phyloP scores from a whole-genome alignment of 1,139 yeast genomes.

The Debaryomyces singareniensis region DNA sequence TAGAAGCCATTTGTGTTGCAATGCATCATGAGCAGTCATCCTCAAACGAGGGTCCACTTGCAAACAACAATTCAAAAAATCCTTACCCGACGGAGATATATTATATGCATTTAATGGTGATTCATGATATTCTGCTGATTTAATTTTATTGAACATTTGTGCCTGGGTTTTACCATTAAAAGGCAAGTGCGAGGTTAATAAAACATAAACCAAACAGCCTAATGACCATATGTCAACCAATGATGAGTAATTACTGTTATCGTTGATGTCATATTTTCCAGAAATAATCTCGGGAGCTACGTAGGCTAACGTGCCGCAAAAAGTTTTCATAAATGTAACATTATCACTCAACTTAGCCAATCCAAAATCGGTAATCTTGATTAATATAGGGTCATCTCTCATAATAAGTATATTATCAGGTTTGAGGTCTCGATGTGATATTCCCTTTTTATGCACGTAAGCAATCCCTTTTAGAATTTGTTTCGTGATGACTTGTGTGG shows the following conservation, averaged over 20 bases:
- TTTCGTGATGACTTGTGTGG: slow-evolving; percentile 75
- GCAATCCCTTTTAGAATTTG: slow-evolving; percentile 81
- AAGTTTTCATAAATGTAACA: slow-evolving; percentile 76
- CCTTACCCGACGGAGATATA: slow-evolving; percentile 58
- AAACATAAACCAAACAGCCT: slow-evolving; percentile 83
- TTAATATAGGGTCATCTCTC: slow-evolving; percentile 82
- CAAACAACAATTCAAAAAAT: slow-evolving; percentile 60
- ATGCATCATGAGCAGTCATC: slow-evolving; percentile 65
- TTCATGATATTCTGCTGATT: slow-evolving; percentile 72
- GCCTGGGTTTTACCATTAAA: slow-evolving; percentile 91
- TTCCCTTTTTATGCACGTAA: slow-evolving; percentile 83
- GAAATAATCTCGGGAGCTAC: slow-evolving; percentile 92
- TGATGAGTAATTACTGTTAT: slow-evolving; percentile 57
- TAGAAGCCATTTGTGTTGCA: slow-evolving; percentile 62
- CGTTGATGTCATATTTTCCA: slow-evolving; percentile 48
- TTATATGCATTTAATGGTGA: slow-evolving; percentile 68
- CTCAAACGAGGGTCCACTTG: slow-evolving; percentile 71
- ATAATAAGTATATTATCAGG: slow-evolving; percentile 89
- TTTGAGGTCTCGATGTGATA: slow-evolving; percentile 88
- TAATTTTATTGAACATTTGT: slow-evolving; percentile 69
- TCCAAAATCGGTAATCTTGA: slow-evolving; percentile 92
- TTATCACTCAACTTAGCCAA: slow-evolving; percentile 76
- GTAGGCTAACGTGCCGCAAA: slow-evolving; percentile 86
- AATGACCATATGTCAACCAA: slow-evolving; percentile 93
- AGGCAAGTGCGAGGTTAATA: slow-evolving; percentile 86